Conservation (phyloP, 306 rosid genomes). For the Lithocarpus polystachyus region DNA sequence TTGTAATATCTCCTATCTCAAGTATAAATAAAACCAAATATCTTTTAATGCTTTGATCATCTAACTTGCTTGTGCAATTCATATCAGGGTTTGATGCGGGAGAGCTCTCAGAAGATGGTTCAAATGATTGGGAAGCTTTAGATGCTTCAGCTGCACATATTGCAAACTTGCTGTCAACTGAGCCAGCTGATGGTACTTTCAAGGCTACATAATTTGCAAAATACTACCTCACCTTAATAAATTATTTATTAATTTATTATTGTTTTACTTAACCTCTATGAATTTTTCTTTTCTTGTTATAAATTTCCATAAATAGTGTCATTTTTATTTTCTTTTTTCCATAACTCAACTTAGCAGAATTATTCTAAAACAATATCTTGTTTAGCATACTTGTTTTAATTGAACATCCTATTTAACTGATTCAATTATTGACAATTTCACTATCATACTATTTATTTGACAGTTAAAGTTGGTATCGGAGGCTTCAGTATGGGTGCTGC, state of each 20-base stretch:
- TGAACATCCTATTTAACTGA: conserved; percentile 7
- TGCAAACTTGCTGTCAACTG: conserved; percentile 88
- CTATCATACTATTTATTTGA: conserved; percentile 20
- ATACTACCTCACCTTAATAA: conserved; percentile 4
- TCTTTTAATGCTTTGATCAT: not conserved
- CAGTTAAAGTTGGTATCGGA: conserved; percentile 96
- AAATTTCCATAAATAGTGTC: not conserved
- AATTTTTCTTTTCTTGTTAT: too few relatives aligned
- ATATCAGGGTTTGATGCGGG: conserved; percentile 91
- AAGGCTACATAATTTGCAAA: not conserved
- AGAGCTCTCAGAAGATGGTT: conserved; percentile 89
- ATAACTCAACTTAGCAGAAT: not conserved
- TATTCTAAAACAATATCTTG: not conserved
- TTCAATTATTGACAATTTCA: conserved; percentile 11
- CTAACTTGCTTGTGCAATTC: conserved; percentile 19
- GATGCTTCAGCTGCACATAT: conserved; percentile 97
- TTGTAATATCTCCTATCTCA: not conserved
- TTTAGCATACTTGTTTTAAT: not conserved
- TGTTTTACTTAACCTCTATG: not conserved
- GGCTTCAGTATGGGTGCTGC: conserved; percentile 99
- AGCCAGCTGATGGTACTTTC: conserved; percentile 86
- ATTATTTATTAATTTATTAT: not conserved
- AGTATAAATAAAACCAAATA: not conserved
- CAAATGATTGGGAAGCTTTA: conserved; percentile 97
- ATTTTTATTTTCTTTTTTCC: not conserved